Percentiles rank a stretch among this genome's conserved stretches.
Conservation (phyloP, 306 rosid species). For the Vicia faba region DNA sequence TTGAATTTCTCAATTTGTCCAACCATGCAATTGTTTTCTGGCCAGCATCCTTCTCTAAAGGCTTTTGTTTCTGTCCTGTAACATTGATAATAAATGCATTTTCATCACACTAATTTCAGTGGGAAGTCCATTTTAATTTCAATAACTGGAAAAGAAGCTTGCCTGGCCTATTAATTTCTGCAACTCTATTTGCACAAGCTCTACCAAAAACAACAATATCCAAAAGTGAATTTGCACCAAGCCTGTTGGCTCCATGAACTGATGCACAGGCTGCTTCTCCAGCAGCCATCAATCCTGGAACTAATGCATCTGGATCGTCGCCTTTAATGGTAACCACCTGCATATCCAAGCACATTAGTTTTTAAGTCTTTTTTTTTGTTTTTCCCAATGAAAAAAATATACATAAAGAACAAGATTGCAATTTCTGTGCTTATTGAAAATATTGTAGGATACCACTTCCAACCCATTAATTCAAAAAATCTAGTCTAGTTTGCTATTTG, state of each 20-base stretch:
- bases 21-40: slow-evolving; percentile 95
- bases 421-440: slow-evolving; percentile 4
- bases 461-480: slow-evolving; percentile 12
- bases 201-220: slow-evolving; percentile 94
- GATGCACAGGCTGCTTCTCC: slow-evolving; percentile 97
- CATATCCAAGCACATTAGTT: slow-evolving; percentile 18
- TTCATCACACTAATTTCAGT: neutral
- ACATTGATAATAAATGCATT: slow-evolving; percentile 29
- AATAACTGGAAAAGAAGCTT: slow-evolving; percentile 32
- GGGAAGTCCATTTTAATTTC: neutral
- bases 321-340: slow-evolving; percentile 82
- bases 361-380: neutral
- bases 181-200: slow-evolving; percentile 95
- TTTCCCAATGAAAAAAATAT: neutral
- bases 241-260: slow-evolving; percentile 93
- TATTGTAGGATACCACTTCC: slow-evolving; percentile 13
- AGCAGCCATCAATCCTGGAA: slow-evolving; percentile 94
- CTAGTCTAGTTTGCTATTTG: slow-evolving; percentile 11
- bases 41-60: slow-evolving; percentile 87
- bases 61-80: slow-evolving; percentile 83
- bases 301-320: slow-evolving; percentile 63
- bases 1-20: slow-evolving; percentile 85
- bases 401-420: neutral
- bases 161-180: slow-evolving; percentile 82
- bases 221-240: slow-evolving; percentile 94